Evolutionary conservation across 371 early-diverging fungal species (phyloP), one percentile per base, ranked within the genome.

Genomic region (Gilbertella persicaria): DNA sequence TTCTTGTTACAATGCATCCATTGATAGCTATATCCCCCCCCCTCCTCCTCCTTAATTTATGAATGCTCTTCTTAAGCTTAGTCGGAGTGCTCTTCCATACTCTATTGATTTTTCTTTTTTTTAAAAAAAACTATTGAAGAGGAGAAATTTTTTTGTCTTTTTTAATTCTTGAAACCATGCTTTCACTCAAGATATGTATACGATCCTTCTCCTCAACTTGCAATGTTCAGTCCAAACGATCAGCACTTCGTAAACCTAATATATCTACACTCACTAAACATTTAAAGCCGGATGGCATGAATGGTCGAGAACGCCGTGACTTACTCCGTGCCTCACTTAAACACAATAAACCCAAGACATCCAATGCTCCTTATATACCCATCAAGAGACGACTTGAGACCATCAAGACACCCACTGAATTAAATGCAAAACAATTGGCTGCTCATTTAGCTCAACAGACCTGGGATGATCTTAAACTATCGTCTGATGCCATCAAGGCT

Each of bases 391-490:
- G 79, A 12, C 45, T 78, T 16, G 79, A 78, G 58, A 24, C 62
- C 0, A 64, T 74, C 17, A 46, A 43, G 20, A 47, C 44, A 25
- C 16, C 44, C 33, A 35, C 48, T n/a, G n/a, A n/a, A n/a, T n/a
- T n/a, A 51, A 30, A 67, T 49, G 52, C 67, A 12, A 52, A 72
- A 23, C 69, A 74, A 12, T 51, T 85, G 30, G 52, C 76, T 35
- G 50, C 73, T 1, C 51, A 60, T 23, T 67, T 83, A 2, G 71
- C 76, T 6, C 63, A 56, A n/a, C 71, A 70, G 38, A 58, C 69
- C 3, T 89, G 89, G 67, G 78, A 80, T 17, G 78, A 69, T 29
- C 71, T 91, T 55, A 75, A 76, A 23, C 53, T 91, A 26, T 71
- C 71, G 37, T 60, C 75, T 0, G 64, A 73, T n/a, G 75, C 85